Conservation (phyloP, 1,139 yeast genomes). For the Candida neerlandica region DNA sequence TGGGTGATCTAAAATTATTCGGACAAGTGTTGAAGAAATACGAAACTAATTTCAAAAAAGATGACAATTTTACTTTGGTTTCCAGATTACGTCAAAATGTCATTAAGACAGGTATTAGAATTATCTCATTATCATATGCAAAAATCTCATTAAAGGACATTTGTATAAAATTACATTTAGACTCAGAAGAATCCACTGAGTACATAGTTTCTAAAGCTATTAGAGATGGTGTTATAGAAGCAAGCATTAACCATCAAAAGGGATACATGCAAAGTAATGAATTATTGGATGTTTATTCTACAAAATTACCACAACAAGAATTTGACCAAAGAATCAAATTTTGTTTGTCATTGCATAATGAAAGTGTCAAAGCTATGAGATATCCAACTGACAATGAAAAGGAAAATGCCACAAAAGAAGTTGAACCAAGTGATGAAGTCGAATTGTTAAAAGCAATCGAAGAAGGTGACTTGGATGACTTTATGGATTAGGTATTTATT, state of each 20-base stretch:
- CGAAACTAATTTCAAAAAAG: constrained; percentile 64
- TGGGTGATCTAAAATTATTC: constrained; percentile 86
- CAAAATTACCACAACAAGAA: constrained; percentile 82
- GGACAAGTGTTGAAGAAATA: constrained; percentile 71
- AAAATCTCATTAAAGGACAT: constrained; percentile 87
- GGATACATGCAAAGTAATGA: constrained; percentile 94
- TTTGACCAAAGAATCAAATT: constrained; percentile 93
- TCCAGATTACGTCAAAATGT: constrained; percentile 94
- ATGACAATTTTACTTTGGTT: constrained; percentile 83
- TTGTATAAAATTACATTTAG: constrained; percentile 88
- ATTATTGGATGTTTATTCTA: constrained; percentile 81
- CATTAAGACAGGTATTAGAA: constrained; percentile 95
- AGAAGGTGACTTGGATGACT: constrained; percentile 54
- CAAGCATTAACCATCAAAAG: constrained; percentile 84
- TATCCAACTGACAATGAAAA: constrained; percentile 61
- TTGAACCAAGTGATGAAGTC: constrained; percentile 42
- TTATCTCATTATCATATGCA: constrained; percentile 88
- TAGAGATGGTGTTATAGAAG: constrained; percentile 97
- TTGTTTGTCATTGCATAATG: constrained; percentile 88
- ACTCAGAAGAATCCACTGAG: constrained; percentile 94
- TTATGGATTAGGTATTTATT: constrained; percentile 39
- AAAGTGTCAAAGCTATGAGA: constrained; percentile 93
- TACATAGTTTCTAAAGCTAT: constrained; percentile 96
- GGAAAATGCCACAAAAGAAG: constrained; percentile 31
- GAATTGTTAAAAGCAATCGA: constrained; percentile 51